Evolutionary conservation across 257 asterid species (phyloP), one percentile per base, ranked within the genome.

Genomic region (Anisodus tanguticus): DNA sequence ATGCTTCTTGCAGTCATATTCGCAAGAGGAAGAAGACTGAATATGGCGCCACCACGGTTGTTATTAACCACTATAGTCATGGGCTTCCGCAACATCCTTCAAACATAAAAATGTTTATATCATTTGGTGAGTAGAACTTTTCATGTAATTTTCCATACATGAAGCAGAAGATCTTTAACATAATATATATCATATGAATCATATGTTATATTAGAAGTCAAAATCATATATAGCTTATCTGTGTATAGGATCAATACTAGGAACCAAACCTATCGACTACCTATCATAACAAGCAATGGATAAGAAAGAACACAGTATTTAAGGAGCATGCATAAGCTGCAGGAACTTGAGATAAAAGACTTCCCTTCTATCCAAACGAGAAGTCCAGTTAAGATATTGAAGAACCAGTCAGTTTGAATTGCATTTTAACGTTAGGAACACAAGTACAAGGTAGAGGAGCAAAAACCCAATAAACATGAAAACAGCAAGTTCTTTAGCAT

Each of bases 11-110:
- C 91, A 11, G 91, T 88, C 53, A 89, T 86, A 80, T 82, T 88
- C 74, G 98, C 98, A 85, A 92, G 90, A 35, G 98, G 98, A 31
- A 97, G 97, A 79, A 95, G 97, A 86, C 98, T 97, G 89, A 97
- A 97, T 87, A 97, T 97, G 80, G 97, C 99, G 63, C 99, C 99
- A 83, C 99, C 99, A 54, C 85, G 95, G 87, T 97, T 97, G 94
- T 97, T 97, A 54, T 93, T 89, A 81, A 97, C 98, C 79, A 95
- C 87, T 86, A 97, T 89, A 87, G 91, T 91, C 91, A 97, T 88
- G 0, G 99, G 98, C 90, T 93, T 97, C 84, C 98, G 93, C 13
- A 71, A 77, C 51, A 88, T 84, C 93, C 99, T 96, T 85, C 66
- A 86, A 80, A 84, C 59, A 81, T 81, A 53, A 31, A 51, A 41